These are phyloP conservation scores for Suhomyces bokatorum DNA, from an alignment of 1,139 yeast species.

Conservation along the genomic window DNA sequence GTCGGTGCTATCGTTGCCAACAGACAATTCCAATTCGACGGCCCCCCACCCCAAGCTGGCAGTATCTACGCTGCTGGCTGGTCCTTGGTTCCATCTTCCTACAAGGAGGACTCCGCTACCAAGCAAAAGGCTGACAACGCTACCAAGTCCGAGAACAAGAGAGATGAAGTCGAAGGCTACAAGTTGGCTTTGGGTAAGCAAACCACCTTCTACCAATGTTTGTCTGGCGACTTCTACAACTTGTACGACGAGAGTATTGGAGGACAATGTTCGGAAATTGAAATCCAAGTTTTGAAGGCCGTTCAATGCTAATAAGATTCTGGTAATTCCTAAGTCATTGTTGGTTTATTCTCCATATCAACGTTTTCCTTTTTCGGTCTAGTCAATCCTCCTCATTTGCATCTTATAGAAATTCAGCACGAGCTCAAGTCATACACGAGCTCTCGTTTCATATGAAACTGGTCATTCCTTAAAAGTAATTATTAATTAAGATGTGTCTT, in stretches of 20 bases:
- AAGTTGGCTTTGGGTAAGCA: constrained; percentile 41
- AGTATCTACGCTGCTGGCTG: constrained; percentile 42
- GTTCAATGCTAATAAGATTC: constrained; percentile 27
- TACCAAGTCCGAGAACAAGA: constrained; percentile 17
- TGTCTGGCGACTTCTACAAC: constrained; percentile 47
- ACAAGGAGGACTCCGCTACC: constrained; percentile 16
- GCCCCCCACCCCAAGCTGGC: constrained; percentile 48
- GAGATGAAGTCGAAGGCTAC: constrained; percentile 23
- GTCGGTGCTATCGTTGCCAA: constrained; percentile 47
- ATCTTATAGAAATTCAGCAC: constrained; percentile 5
- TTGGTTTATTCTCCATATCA: neutral
- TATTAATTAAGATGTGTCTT: constrained; percentile 6
- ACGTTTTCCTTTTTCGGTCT: constrained; percentile 5
- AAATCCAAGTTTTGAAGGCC: constrained; percentile 37
- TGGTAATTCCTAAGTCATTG: constrained; percentile 2
- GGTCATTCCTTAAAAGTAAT: constrained; percentile 9
- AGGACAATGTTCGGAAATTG: constrained; percentile 39
- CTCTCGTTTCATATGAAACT: constrained; percentile 2
- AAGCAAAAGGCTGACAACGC: constrained; percentile 13
- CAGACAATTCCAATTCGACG: constrained; percentile 49
- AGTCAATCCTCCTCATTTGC: constrained; percentile 1
- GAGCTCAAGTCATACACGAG: neutral
- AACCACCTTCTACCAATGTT: constrained; percentile 43
- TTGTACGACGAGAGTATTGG: constrained; percentile 44
- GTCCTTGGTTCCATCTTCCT: constrained; percentile 30